Evolutionary conservation across 371 early-diverging fungal species (phyloP).

Genomic region (Mucor racemosus): DNA sequence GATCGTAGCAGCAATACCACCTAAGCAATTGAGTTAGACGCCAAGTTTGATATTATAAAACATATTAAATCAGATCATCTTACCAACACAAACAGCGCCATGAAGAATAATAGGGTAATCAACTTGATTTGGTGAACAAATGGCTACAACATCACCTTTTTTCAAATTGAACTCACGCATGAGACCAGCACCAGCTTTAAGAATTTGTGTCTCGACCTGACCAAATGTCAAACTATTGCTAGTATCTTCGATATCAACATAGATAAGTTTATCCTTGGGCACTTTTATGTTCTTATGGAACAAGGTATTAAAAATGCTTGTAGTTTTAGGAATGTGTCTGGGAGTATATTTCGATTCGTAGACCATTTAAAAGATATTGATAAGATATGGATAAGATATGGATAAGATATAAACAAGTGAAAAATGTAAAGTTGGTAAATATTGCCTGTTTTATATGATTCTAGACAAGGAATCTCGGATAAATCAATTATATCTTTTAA

Average conservation of each 20-base stretch:
- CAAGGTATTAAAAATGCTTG: neutral
- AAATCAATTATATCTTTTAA: neutral
- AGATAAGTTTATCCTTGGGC: constrained; percentile 10
- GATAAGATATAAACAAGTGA: neutral
- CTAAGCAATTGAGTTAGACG: constrained; percentile 26
- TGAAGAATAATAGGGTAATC: constrained; percentile 20
- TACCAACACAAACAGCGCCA: constrained; percentile 29
- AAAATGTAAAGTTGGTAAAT: neutral
- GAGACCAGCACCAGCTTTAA: constrained; percentile 10
- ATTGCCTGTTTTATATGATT: neutral
- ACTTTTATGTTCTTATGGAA: constrained; percentile 4
- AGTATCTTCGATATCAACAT: constrained; percentile 1
- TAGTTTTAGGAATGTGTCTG: neutral
- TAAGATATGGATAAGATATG: neutral
- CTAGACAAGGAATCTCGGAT: neutral
- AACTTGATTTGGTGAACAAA: constrained; percentile 64
- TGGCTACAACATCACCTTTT: constrained; percentile 66
- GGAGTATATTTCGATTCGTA: neutral
- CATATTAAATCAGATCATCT: neutral
- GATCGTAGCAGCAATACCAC: constrained; percentile 64
- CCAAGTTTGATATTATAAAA: neutral
- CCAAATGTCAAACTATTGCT: constrained; percentile 12
- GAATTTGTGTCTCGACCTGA: constrained; percentile 10
- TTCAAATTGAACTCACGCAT: constrained; percentile 34
- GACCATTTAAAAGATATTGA: neutral